These are phyloP conservation scores for Claviceps humidiphila DNA, from an alignment of 2,329 filamentous ascomycete species.

Conservation along the genomic window DNA sequence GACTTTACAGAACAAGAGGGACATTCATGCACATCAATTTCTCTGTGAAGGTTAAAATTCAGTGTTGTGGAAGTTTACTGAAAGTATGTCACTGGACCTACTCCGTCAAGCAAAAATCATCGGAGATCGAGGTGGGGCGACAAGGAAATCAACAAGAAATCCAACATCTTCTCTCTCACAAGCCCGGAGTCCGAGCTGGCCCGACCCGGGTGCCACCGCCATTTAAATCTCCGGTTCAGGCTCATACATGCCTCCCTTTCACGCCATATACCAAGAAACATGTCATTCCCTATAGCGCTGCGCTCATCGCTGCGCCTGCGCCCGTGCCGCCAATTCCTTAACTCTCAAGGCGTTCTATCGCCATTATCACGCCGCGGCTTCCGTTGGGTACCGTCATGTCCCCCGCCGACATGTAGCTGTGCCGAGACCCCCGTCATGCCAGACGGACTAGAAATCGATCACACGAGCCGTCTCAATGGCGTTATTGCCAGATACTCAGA, in stretches of 20 bases:
- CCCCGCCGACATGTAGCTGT: slow-evolving; percentile 64
- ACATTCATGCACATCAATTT: too few relatives aligned
- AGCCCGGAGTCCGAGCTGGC: slow-evolving; percentile 12
- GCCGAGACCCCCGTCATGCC: slow-evolving; percentile 52
- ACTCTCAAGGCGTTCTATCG: not conserved
- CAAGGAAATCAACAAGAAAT: not conserved
- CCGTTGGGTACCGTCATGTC: slow-evolving; percentile 45
- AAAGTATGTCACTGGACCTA: too few relatives aligned
- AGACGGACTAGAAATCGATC: slow-evolving; percentile 60
- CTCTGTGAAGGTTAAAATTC: too few relatives aligned
- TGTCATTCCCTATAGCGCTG: slow-evolving; percentile 1
- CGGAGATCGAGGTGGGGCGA: not conserved
- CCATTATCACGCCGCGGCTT: slow-evolving; percentile 12
- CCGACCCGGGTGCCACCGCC: too few relatives aligned
- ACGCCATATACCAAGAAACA: not conserved
- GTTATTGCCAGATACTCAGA: slow-evolving; percentile 68
- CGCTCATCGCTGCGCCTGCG: not conserved
- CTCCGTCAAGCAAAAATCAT: too few relatives aligned
- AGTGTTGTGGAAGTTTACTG: too few relatives aligned
- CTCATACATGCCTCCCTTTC: too few relatives aligned
- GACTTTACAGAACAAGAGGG: too few relatives aligned
- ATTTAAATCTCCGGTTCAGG: too few relatives aligned
- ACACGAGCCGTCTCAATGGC: slow-evolving; percentile 54
- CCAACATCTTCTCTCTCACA: not conserved
- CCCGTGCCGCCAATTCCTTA: not conserved